phyloP scores from a whole-genome alignment of 1,284 basidiomycete species.

The Naganishia cerealis region DNA sequence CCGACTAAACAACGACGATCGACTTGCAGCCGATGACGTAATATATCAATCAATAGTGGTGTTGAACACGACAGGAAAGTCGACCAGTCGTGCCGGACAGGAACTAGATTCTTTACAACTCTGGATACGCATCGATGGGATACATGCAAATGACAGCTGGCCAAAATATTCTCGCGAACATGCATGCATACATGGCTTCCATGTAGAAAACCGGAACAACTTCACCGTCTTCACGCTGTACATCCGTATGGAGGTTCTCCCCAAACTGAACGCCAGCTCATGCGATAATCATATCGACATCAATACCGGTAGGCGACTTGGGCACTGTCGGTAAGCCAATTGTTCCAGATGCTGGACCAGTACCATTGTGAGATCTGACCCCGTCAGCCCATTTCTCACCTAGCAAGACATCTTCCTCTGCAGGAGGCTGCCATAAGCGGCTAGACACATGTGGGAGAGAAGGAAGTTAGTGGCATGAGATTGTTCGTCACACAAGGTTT shows the following conservation, averaged over 20 bases:
- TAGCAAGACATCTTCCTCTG: neutral
- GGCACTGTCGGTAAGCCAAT: neutral
- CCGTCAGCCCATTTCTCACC: constrained; percentile 12
- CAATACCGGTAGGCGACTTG: constrained; percentile 11
- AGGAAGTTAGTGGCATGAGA: neutral
- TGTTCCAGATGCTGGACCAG: neutral
- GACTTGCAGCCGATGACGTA: no score
- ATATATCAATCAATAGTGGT: no score
- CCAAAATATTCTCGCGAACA: neutral
- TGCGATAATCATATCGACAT: constrained; percentile 28
- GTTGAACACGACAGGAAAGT: no score
- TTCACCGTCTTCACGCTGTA: neutral
- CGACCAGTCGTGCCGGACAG: neutral
- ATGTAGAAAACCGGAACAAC: neutral
- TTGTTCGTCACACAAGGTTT: neutral
- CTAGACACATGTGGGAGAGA: neutral
- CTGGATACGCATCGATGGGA: neutral
- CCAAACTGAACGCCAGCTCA: neutral
- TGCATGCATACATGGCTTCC: neutral
- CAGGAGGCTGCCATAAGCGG: constrained; percentile 21
- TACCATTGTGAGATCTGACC: neutral
- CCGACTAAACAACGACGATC: no score
- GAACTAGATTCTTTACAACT: neutral
- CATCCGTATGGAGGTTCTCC: neutral
- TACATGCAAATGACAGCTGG: neutral